Evolutionary conservation across 1,284 basidiomycete genomes (phyloP), one percentile per base, ranked within the genome.

Genomic region (Chalciporus sp.): DNA sequence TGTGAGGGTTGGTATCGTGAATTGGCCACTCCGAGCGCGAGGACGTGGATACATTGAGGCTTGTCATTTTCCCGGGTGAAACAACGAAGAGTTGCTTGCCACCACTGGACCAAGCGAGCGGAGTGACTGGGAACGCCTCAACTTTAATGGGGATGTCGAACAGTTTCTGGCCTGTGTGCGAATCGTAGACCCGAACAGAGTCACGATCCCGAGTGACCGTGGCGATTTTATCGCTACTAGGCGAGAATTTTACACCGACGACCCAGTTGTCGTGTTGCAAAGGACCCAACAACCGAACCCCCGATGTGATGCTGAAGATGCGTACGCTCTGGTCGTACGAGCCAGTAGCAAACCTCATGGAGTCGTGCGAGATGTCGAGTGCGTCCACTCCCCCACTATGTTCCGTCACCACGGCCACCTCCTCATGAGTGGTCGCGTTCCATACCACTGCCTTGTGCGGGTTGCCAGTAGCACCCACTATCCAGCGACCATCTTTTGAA

Each of bases 191-290:
- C 7, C 56, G 57, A 26, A 58, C 26, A 9, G 57, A 58, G 20
- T 57, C 56, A n/a, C 28, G n/a, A 43, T 59, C 45, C 37, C 47
- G 56, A 6, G 56, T 58, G 33, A 51, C 56, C n/a, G 57, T 58
- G n/a, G 57, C 56, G 12, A 58, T 17, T 16, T 46, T 49, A 23
- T 27, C n/a, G 17, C 46, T 52, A 33, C 50, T 49, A 10, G 46
- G 60, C 53, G 62, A 62, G 16, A 64, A 62, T 42, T 60, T 64
- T 42, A 62, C 60, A 11, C 49, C 50, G 20, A 64, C 45, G 26
- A 62, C 60, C 16, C 59, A 52, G 19, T 62, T 56, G 29, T 64
- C 62, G 26, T 56, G 54, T n/a, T 40, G 35, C 41, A 56, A 31
- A 16, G 42, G 26, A 1, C 23, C 42, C 17, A 47, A 12, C 3